Evolutionary conservation across 257 asterid species (phyloP), one percentile per base, ranked within the genome.

Genomic region (Pogostemon cablin): DNA sequence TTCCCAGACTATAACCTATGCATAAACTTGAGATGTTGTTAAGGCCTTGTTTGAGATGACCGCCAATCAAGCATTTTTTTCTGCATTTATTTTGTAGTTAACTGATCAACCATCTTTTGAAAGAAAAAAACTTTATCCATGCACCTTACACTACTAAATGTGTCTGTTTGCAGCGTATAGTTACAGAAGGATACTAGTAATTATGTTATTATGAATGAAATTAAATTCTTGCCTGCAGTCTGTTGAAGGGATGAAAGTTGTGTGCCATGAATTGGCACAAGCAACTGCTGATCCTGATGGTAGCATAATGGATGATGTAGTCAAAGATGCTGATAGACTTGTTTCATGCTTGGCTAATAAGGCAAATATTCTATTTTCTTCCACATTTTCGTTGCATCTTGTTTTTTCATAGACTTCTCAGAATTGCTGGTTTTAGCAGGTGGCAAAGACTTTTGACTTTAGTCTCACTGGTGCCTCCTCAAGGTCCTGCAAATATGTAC

Each of bases 231-330:
- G 5, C 67, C 68, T 79, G 84, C 93, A 95, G 99, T 87, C 99
- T 70, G 98, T 95, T 70, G 99, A 95, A 81, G 99, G 99, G 72
- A 95, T 95, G 99, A 95, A 95, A 83, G 96, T 92, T 62, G 92
- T 95, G 62, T 95, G 98, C 86, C 98, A 95, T 72, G 96, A 91
- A 77, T 77, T 95, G 80, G 88, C 90, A 64, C 92, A 81, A 77
- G 98, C 97, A 48, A 88, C 88, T 39, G 85, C 84, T 60, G 98
- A 92, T 82, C 97, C 97, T 47, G 98, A 92, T 76, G 92, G 97
- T 77, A 84, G 80, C 78, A 75, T 79, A 17, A 86, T 88, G 97
- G 93, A 88, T 64, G 90, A 86, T 52, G 78, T 92, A 65, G 85
- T 86, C 68, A 95, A 87, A 81, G 99, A 95, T 83, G 97, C 97